Evolutionary conservation across 2,329 filamentous ascomycete species (phyloP), one percentile per base, ranked within the genome.

Genomic region (Drechmeria coniospora): DNA sequence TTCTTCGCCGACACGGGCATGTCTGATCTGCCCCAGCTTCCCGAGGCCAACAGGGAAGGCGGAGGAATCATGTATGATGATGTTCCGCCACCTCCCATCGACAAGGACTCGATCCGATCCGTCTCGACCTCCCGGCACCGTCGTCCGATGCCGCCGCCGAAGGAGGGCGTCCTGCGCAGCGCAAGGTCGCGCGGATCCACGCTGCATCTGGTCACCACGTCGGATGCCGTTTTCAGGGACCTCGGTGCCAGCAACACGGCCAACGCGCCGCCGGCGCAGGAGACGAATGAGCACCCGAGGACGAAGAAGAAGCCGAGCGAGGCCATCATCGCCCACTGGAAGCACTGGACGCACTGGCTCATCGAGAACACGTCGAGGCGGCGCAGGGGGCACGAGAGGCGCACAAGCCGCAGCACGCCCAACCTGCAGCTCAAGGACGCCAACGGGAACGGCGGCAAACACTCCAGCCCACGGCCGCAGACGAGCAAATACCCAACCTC

Each of bases 141-240:
- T 26, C 77, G 68, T 21, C 72, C 86, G 5, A 63, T 81, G 22
- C 81, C 79, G 8, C 87, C 87, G 23, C 84, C 87, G 2, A 94
- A 94, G 49, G 86, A 94, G 47, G 70, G 73, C 10, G 55, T 72
- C 8, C 50, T 77, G 31, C 62, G 73, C 38, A 74, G 73, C 36
- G 73, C 79, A 33, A 65, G 78, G 40, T 79, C 80, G 38, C 66
- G 82, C 34, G 79, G 81, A 23, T 93, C 84, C 39, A 90, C 83
- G 36, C 65, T 94, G 18, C 83, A 93, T 46, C 69, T 92, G 4
- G 83, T 92, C 21, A 79, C 80, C 8, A 74, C 71, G 0, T 61
- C 62, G 6, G 66, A 70, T 12, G 59, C 57, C 1, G 37, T 70
- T 11, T 51, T 50, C 13, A 37, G 50, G n/a, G 25, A 22, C 10